Evolutionary conservation across 192 early-diverging fungal genomes (phyloP).

Genomic region (Geosiphon pyriformis): DNA sequence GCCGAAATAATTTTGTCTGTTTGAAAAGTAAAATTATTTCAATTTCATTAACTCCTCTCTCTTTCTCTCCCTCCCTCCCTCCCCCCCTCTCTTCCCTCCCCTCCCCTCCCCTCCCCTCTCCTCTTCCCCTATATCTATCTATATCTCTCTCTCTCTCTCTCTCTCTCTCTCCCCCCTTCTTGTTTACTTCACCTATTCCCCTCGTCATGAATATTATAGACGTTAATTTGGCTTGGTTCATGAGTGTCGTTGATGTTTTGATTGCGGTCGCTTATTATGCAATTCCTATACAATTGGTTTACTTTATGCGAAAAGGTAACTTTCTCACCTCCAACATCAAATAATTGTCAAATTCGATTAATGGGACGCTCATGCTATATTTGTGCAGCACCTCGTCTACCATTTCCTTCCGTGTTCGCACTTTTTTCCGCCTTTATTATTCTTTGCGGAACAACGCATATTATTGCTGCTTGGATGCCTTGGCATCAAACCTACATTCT

Average conservation of each 20-base stretch:
- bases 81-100: no score
- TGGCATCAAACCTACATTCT: constrained; percentile 12
- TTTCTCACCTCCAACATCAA: no score
- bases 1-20: no score
- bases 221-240: neutral
- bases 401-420: constrained; percentile 11
- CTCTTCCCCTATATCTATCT: no score
- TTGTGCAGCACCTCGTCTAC: constrained; percentile 1
- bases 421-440: constrained; percentile 12
- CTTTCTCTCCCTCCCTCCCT: no score
- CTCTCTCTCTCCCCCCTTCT: no score
- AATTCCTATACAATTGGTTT: constrained; percentile 10
- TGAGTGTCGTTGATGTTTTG: constrained; percentile 4
- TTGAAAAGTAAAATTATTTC: no score
- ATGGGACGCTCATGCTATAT: neutral
- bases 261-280: constrained; percentile 10
- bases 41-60: no score
- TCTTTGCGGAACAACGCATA: constrained; percentile 10
- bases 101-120: no score
- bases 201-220: constrained; percentile 1
- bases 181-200: no score
- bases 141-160: no score
- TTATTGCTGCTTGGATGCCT: constrained; percentile 8
- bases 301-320: constrained; percentile 15
- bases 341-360: no score